Base-by-base conservation (phyloP, 129 eudicot genomes). In the Heracleum sosnowskyi region DNA sequence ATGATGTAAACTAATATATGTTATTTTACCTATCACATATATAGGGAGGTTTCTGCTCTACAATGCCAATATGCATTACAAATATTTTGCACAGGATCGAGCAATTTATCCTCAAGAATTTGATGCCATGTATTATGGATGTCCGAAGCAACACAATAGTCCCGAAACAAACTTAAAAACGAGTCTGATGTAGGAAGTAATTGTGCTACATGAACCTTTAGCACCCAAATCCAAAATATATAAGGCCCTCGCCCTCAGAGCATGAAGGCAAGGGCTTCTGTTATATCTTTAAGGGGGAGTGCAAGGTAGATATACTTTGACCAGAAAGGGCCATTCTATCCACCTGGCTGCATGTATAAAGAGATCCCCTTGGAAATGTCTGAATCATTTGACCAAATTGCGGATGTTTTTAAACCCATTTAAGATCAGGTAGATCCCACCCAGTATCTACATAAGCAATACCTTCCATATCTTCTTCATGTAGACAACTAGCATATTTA, bases 391-490 rank as follows among this genome's bases (percentile, higher is more conserved):
- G 36, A 26, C 37, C 47, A 68, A 39, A 24, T 53, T 79, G 9
- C 29, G 60, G 70, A 45, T 74, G 47, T 13, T 51, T 44, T 11
- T 12, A 26, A 71, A 74, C 18, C 72, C 17, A 46, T 55, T 28
- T 17, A 22, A 77, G 18, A 69, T 28, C 15, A 26, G 53, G 34
- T 17, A 24, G 18, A 57, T 33, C 68, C 64, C 17, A 35, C 49
- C 57, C n/a, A 24, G 77, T 44, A 45, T 72, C 87, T 87, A 94
- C 87, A 78, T 87, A 76, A 95, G 72, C 89, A 94, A 77, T 47
- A 95, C 96, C 86, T 88, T 91, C 94, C 90, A 90, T 83, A 95
- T 95, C 93, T 95, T 95, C 86, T 88, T 91, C 96, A 87, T 86
- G 81, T 95, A 95, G 79, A 92, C 97, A 42, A 83, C 83, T 79